A percentile compares a stretch with the other conserved stretches of the same genome.
Evolutionary conservation across 345 rosid species (phyloP).

Genomic region (Aegle marmelos): DNA sequence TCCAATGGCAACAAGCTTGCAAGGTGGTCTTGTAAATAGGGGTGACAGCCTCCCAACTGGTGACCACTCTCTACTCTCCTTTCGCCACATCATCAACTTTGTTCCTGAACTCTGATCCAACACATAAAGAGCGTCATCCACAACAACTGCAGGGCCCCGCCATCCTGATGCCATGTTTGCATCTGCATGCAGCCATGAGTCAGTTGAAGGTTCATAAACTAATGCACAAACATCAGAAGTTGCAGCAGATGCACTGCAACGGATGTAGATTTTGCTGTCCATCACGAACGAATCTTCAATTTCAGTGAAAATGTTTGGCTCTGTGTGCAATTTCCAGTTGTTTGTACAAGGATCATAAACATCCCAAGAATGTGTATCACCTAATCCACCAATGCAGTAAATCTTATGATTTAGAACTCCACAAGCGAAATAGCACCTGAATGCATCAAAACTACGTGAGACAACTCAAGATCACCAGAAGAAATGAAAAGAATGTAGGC

Average conservation of each 20-base stretch:
- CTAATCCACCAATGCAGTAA: conserved; percentile 69
- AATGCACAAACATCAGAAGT: conserved; percentile 35
- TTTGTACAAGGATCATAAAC: conserved; percentile 48
- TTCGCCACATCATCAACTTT: conserved; percentile 65
- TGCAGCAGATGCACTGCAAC: conserved; percentile 33
- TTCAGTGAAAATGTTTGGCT: conserved; percentile 42
- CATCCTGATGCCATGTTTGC: conserved; percentile 67
- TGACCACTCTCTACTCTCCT: conserved; percentile 56
- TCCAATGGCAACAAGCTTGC: conserved; percentile 63
- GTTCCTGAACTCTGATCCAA: conserved; percentile 76
- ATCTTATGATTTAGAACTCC: conserved; percentile 59
- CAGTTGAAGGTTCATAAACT: conserved; percentile 44
- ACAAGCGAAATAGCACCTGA: conserved; percentile 80
- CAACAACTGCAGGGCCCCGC: conserved; percentile 76
- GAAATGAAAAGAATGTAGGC: not conserved
- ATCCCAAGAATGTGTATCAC: conserved; percentile 51
- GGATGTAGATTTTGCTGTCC: conserved; percentile 63
- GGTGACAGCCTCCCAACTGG: conserved; percentile 63
- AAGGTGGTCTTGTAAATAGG: conserved; percentile 61
- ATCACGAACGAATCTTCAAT: conserved; percentile 66
- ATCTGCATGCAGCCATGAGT: conserved; percentile 64
- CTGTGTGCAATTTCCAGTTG: conserved; percentile 39
- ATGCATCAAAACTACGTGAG: conserved; percentile 1
- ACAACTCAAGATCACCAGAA: conserved; percentile 8
- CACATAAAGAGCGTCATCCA: conserved; percentile 61